Conservation (phyloP, 2,329 filamentous ascomycete species). For the Xylaria sp. region DNA sequence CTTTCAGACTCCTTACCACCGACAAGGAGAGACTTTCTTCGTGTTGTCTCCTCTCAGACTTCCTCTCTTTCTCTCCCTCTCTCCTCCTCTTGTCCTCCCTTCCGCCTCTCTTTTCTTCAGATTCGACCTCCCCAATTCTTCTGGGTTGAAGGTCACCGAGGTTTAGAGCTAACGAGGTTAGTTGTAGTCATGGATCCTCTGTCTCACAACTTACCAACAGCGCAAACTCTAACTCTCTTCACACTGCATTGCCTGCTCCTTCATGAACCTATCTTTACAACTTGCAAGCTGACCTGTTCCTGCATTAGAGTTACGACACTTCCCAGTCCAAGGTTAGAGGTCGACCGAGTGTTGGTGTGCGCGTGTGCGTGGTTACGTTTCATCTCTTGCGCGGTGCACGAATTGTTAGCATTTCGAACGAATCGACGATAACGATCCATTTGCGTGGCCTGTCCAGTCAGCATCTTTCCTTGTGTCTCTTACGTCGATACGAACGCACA, state of each 20-base stretch:
- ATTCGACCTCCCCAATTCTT: constrained; percentile 52
- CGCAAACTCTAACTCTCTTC: neutral
- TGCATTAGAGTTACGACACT: constrained; percentile 45
- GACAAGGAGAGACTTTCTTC: constrained; percentile 36
- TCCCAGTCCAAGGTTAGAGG: constrained; percentile 1
- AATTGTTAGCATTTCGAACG: constrained; percentile 39
- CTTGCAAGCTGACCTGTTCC: constrained; percentile 27
- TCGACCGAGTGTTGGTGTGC: constrained; percentile 27
- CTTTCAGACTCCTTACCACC: constrained; percentile 39
- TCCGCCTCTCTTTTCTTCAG: constrained; percentile 50
- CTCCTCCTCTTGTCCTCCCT: constrained; percentile 43
- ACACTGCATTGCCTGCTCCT: neutral
- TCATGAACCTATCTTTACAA: neutral
- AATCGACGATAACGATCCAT: constrained; percentile 39
- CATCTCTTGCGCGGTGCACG: constrained; percentile 28
- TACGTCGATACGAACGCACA: constrained; percentile 31
- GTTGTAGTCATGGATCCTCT: constrained; percentile 37
- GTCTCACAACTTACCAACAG: neutral
- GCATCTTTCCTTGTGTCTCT: constrained; percentile 15
- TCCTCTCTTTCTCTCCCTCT: constrained; percentile 41
- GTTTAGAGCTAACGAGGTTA: constrained; percentile 49
- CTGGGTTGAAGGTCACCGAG: constrained; percentile 44
- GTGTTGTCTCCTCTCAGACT: constrained; percentile 39
- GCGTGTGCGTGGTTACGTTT: constrained; percentile 34
- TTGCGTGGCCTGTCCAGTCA: constrained; percentile 12